Evolutionary conservation across 2,329 filamentous ascomycete genomes (phyloP).

Genomic region (Aspergillus piperis): DNA sequence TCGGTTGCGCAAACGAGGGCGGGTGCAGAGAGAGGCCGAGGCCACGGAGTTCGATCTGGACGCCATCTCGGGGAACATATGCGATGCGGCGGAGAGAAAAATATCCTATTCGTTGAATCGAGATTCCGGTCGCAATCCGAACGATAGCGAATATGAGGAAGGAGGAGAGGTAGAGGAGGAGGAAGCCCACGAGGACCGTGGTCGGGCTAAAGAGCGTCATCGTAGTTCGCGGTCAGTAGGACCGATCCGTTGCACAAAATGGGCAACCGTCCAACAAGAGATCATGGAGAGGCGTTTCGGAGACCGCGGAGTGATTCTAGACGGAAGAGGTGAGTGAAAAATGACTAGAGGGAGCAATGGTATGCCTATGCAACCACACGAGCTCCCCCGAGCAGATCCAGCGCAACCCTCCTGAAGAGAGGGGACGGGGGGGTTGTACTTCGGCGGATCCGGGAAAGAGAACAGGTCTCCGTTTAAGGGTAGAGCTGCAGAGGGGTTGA

Average conservation of each 20-base stretch:
- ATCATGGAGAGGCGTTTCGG: conserved; percentile 23
- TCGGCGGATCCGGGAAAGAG: conserved; percentile 15
- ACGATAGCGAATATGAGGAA: conserved; percentile 93
- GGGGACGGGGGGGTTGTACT: neutral
- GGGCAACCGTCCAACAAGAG: conserved; percentile 16
- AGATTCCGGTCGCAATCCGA: conserved; percentile 88
- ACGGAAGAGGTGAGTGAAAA: neutral
- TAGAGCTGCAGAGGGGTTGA: conserved; percentile 20
- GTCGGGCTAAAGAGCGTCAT: conserved; percentile 62
- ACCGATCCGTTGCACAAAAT: conserved; percentile 31
- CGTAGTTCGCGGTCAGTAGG: conserved; percentile 36
- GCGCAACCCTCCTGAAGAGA: conserved; percentile 3
- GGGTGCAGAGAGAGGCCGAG: conserved; percentile 86
- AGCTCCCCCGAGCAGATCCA: neutral
- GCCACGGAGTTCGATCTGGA: conserved; percentile 85
- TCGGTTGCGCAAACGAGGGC: conserved; percentile 94
- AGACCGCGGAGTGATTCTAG: neutral
- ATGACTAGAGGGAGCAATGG: conserved; percentile 3
- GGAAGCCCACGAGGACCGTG: conserved; percentile 80
- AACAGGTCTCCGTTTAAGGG: conserved; percentile 27
- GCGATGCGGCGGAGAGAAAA: conserved; percentile 87
- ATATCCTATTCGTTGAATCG: conserved; percentile 92
- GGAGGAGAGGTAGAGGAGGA: conserved; percentile 84
- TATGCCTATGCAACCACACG: neutral
- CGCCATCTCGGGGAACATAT: conserved; percentile 84